phyloP scores from a whole-genome alignment of 2,329 filamentous ascomycete genomes.

The Microascus cirrosus region DNA sequence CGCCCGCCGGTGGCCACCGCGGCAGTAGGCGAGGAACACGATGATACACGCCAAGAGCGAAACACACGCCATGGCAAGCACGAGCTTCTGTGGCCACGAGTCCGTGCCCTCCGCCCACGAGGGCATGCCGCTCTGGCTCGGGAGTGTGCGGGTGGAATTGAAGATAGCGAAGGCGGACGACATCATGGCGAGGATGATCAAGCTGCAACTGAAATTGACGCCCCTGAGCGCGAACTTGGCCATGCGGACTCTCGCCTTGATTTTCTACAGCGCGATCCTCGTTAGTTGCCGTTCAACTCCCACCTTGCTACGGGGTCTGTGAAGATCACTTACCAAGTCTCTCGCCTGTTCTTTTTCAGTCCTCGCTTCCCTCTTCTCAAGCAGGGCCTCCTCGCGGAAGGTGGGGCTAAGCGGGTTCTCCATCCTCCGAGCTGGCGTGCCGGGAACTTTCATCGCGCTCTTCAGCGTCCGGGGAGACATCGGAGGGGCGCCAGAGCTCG shows the following conservation, averaged over 20 bases:
- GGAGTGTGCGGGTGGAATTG: constrained; percentile 68
- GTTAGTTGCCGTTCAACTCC: background rate
- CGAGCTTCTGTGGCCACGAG: constrained; percentile 80
- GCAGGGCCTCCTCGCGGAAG: constrained; percentile 73
- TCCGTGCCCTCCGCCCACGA: constrained; percentile 74
- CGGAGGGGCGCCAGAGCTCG: constrained; percentile 28
- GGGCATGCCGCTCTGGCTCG: constrained; percentile 67
- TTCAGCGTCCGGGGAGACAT: constrained; percentile 70
- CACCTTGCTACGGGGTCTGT: background rate
- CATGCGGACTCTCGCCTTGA: constrained; percentile 82
- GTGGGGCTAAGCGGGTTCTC: constrained; percentile 80
- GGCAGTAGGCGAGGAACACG: constrained; percentile 78
- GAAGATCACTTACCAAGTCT: constrained; percentile 62
- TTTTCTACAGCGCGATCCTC: constrained; percentile 49
- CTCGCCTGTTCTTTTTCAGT: constrained; percentile 81
- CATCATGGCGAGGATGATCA: constrained; percentile 88
- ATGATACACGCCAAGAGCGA: constrained; percentile 69
- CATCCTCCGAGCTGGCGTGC: constrained; percentile 62
- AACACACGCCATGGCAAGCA: constrained; percentile 67
- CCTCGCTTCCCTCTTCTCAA: constrained; percentile 72
- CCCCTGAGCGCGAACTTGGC: constrained; percentile 92
- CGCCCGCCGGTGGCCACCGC: constrained; percentile 75
- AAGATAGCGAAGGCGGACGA: constrained; percentile 86
- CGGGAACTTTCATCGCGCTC: constrained; percentile 81
- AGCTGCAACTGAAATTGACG: constrained; percentile 92